A percentile compares a stretch with the other conserved stretches of the same genome.
These are phyloP conservation scores for Sophora flavescens DNA, from an alignment of 306 rosid genomes.

Conservation along the genomic window DNA sequence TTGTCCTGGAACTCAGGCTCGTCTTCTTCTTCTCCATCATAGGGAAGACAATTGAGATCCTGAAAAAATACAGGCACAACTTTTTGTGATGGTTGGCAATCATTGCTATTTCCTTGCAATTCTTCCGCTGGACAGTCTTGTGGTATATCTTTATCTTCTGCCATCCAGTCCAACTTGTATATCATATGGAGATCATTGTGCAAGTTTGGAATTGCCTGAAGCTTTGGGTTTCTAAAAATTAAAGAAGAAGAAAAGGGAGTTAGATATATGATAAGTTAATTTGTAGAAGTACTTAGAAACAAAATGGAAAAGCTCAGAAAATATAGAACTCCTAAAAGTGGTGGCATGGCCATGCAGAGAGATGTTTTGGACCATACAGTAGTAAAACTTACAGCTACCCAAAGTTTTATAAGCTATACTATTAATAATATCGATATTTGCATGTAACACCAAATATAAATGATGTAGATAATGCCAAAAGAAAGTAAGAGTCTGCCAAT, in stretches of 20 bases:
- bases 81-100: slow-evolving; percentile 49
- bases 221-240: slow-evolving; percentile 68
- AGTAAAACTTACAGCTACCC: not conserved
- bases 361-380: slow-evolving; percentile 21
- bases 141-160: slow-evolving; percentile 41
- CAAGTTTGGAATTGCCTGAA: slow-evolving; percentile 62
- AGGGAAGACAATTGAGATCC: slow-evolving; percentile 87
- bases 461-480: not conserved
- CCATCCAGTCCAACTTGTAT: slow-evolving; percentile 43
- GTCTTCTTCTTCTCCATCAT: slow-evolving; percentile 49
- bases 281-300: slow-evolving; percentile 24
- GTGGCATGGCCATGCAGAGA: slow-evolving; percentile 35
- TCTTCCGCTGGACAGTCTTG: slow-evolving; percentile 44
- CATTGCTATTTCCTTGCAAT: slow-evolving; percentile 40
- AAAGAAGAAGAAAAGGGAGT: slow-evolving; percentile 16
- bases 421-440: not conserved
- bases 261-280: slow-evolving; percentile 28
- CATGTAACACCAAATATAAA: slow-evolving; percentile 4
- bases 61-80: slow-evolving; percentile 54
- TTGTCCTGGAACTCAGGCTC: slow-evolving; percentile 54
- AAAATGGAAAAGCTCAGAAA: slow-evolving; percentile 20
- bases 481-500: not conserved
- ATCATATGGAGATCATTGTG: slow-evolving; percentile 63
- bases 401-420: not conserved
- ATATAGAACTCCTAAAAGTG: slow-evolving; percentile 31